Percentiles rank a stretch among this genome's conserved stretches.
Conservation (phyloP, 208 protist genomes). For the Crithidia bombi region DNA sequence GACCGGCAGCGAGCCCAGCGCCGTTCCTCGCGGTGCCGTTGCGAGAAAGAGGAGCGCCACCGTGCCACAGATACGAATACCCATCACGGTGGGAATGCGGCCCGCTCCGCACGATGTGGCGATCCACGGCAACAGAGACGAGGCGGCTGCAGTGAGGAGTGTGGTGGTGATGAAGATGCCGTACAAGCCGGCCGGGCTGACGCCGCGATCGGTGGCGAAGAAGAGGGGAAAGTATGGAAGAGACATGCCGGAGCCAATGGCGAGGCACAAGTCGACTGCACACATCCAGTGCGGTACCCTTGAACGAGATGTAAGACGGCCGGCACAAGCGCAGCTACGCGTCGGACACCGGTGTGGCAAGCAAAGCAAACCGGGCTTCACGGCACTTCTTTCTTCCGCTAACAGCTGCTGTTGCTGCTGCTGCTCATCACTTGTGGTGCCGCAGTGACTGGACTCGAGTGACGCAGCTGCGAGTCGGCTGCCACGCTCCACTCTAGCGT, state of each 20-base stretch:
- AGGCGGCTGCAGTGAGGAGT: slow-evolving; percentile 28
- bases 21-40: background rate
- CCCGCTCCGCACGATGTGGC: slow-evolving; percentile 10
- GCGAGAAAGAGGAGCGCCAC: slow-evolving; percentile 33
- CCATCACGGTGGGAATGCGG: slow-evolving; percentile 42
- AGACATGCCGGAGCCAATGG: slow-evolving; percentile 61
- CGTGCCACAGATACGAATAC: slow-evolving; percentile 43
- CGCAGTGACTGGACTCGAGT: no score
- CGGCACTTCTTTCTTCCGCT: no score
- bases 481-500: no score
- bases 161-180: slow-evolving; percentile 43
- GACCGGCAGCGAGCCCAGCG: slow-evolving; percentile 6
- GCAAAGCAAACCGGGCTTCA: no score
- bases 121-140: slow-evolving; percentile 31
- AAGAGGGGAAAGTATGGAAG: slow-evolving; percentile 55
- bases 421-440: no score
- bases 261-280: slow-evolving; percentile 47
- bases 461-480: no score
- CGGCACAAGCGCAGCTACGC: background rate
- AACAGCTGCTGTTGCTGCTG: no score
- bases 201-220: slow-evolving; percentile 30
- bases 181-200: slow-evolving; percentile 41
- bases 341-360: background rate
- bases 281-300: slow-evolving; percentile 61
- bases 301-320: slow-evolving; percentile 8